These are phyloP conservation scores for Pisolithus microcarpus DNA, from an alignment of 768 basidiomycete species.

Conservation along the genomic window DNA sequence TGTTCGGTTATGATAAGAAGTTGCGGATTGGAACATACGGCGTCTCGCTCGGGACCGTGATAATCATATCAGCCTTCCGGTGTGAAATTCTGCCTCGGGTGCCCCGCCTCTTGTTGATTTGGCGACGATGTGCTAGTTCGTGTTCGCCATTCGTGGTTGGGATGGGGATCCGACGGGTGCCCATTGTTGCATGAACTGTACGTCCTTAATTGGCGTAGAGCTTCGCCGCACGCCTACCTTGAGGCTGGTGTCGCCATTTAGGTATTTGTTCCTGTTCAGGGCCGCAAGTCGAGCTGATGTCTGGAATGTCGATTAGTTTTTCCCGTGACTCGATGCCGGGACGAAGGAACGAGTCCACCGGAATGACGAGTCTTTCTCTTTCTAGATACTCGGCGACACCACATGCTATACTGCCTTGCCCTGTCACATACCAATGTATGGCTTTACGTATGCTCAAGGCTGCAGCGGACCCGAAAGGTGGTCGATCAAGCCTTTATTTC, in stretches of 20 bases:
- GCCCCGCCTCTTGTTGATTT: constrained; percentile 4
- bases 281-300: constrained; percentile 16
- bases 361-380: background rate
- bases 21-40: constrained; percentile 13
- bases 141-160: constrained; percentile 11
- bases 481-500: constrained; percentile 3
- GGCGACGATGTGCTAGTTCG: constrained; percentile 10
- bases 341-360: constrained; percentile 8
- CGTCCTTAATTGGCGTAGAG: constrained; percentile 21
- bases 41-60: constrained; percentile 19
- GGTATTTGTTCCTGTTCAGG: constrained; percentile 25
- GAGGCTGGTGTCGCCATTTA: constrained; percentile 25
- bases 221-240: constrained; percentile 27
- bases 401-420: background rate
- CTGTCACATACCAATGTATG: background rate
- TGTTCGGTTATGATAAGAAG: constrained; percentile 24
- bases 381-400: background rate
- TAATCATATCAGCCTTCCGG: constrained; percentile 5
- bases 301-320: constrained; percentile 8
- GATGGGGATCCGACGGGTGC: constrained; percentile 22
- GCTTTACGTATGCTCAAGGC: constrained; percentile 4
- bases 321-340: constrained; percentile 5
- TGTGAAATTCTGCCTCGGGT: constrained; percentile 6
- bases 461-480: constrained; percentile 22
- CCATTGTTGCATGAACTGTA: constrained; percentile 21